Evolutionary conservation across 805 yeast species (phyloP).

Genomic region (Candida wancherniae): DNA sequence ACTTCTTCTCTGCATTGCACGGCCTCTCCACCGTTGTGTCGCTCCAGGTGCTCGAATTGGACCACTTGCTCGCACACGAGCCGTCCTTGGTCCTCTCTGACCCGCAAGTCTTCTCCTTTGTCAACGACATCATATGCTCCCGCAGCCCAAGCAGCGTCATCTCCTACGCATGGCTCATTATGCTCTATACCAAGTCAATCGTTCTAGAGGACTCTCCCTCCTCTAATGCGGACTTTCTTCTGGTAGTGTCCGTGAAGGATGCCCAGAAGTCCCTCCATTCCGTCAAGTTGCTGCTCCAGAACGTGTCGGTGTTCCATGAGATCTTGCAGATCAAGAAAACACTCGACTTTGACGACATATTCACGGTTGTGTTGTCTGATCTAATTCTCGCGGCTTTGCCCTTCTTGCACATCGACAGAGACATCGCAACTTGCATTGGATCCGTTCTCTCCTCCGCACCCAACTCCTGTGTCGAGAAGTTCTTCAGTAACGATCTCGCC

Average conservation of each 20-base stretch:
- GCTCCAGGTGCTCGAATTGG: conserved; percentile 50
- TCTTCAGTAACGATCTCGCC: conserved; percentile 44
- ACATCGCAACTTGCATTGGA: conserved; percentile 39
- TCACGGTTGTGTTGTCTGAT: conserved; percentile 45
- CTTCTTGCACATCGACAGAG: conserved; percentile 42
- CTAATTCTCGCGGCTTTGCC: conserved; percentile 46
- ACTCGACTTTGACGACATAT: conserved; percentile 47
- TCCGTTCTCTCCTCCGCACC: conserved; percentile 43
- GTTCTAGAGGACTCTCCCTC: conserved; percentile 33
- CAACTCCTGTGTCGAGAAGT: conserved; percentile 36
- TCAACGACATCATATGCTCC: conserved; percentile 37
- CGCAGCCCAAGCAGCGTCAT: conserved; percentile 42
- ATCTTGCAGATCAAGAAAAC: conserved; percentile 38
- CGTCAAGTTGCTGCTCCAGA: conserved; percentile 4
- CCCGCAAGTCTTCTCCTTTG: conserved; percentile 28
- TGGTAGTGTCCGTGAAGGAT: conserved; percentile 15
- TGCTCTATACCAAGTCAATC: conserved; percentile 48
- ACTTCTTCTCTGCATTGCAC: conserved; percentile 33
- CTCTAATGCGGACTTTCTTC: conserved; percentile 19
- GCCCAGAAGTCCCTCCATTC: conserved; percentile 3
- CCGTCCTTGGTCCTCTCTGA: too few species aligned
- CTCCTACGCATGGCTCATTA: conserved; percentile 63
- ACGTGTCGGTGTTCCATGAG: conserved; percentile 40
- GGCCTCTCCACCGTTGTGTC: conserved; percentile 47
- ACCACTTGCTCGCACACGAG: conserved; percentile 1